These are phyloP conservation scores for Calvatia gigantea DNA, from an alignment of 768 basidiomycete species.

Conservation along the genomic window DNA sequence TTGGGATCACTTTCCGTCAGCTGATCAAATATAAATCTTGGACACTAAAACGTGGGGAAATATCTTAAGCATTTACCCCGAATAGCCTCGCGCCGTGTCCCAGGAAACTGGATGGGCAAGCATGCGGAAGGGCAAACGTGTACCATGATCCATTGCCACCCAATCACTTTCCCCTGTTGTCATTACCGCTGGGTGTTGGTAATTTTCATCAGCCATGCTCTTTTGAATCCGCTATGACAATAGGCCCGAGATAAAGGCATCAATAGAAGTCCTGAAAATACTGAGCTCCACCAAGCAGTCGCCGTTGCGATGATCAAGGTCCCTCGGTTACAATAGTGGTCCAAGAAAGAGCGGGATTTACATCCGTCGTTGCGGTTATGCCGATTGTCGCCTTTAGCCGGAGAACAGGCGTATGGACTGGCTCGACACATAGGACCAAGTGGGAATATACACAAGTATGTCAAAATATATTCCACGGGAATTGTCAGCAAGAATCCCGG, in stretches of 20 bases:
- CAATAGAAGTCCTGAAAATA: background rate
- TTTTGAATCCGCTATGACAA: background rate
- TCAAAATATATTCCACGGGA: slow-evolving; percentile 2
- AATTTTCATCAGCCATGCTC: background rate
- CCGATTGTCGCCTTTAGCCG: background rate
- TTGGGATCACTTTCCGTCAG: no score
- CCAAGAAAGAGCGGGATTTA: no score
- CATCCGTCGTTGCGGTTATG: no score
- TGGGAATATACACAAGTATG: background rate
- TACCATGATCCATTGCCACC: no score
- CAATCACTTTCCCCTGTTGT: background rate
- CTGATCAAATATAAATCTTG: background rate
- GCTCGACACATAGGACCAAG: background rate
- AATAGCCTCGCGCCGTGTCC: no score
- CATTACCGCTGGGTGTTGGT: background rate
- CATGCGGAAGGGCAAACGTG: no score
- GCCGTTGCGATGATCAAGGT: background rate
- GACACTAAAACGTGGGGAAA: no score
- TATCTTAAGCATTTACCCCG: no score
- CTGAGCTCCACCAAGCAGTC: no score
- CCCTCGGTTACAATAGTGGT: no score
- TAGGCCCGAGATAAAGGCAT: background rate
- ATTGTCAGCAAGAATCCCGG: background rate
- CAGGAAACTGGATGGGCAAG: no score
- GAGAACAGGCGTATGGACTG: background rate